Base-by-base conservation (phyloP, 805 yeast genomes). In the Maudiozyma saulgeensis region DNA sequence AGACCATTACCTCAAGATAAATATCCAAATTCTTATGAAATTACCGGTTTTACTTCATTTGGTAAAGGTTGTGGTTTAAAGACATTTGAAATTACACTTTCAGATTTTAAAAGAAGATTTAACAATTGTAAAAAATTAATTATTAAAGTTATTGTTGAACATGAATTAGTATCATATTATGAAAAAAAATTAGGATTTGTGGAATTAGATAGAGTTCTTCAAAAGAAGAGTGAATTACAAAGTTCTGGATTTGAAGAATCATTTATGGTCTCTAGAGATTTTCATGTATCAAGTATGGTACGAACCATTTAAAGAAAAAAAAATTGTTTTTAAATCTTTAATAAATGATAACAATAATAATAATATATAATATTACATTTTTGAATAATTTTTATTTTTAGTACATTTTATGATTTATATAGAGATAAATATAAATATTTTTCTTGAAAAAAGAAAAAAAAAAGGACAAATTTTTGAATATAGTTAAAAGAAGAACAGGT, bases 41-140 rank as follows among this genome's bases (percentile, higher is more conserved):
- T 79, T 11, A 78, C 84, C 0, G 76, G 75, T 8, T 74, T 75
- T 51, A 73, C 81, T 0, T 76, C 84, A 0, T 77, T 75, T 50
- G 43, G 46, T 25, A 53, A 46, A 37, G 53, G 55, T 21, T 45
- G 53, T 31, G 63, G 61, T 7, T 37, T 47, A 2, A 31, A 47
- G 13, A 26, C 56, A 23, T 52, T 54, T 32, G 44, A 53, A 12
- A 13, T 18, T 4, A 46, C 53, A 4, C 35, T 54, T 28, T 21
- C 35, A 15, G 53, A 55, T 66, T 57, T 57, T 8, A 41, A 52
- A 0, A 58, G 52, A 15, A 28, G 25, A n/a, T 16, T 2, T n/a
- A 19, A 18, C 2, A 9, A 43, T 6, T 41, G 45, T 35, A 16
- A 25, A 3, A 45, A 21, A 13, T 45, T 73, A 19, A 54, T 66